These are phyloP conservation scores for Phytophthora constricta DNA, from an alignment of 352 stramenopile genomes.

Conservation along the genomic window DNA sequence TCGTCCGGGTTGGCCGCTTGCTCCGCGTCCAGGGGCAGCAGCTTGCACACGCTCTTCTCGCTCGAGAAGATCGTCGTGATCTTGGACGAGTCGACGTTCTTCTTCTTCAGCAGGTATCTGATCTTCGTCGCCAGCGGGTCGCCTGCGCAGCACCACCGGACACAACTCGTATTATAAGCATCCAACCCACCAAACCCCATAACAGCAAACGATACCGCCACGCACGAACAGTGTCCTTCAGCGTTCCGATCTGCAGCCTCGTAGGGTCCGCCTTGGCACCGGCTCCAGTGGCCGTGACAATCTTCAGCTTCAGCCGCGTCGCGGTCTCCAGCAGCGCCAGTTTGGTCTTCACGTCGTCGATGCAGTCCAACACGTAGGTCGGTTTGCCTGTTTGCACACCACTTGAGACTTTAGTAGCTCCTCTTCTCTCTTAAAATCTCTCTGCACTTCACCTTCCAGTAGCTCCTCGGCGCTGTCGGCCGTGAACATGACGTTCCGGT, in stretches of 20 bases:
- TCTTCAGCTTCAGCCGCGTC: conserved; percentile 73
- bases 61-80: conserved; percentile 94
- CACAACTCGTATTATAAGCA: conserved; percentile 13
- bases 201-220: conserved; percentile 15
- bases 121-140: conserved; percentile 97
- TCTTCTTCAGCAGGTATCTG: conserved; percentile 93
- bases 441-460: conserved; percentile 48
- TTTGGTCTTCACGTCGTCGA: conserved; percentile 99
- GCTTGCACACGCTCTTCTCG: conserved; percentile 96
- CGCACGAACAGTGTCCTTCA: conserved; percentile 92
- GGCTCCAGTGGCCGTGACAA: conserved; percentile 92
- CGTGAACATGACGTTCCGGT: conserved; percentile 92
- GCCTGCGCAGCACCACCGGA: conserved; percentile 32
- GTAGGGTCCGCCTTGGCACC: conserved; percentile 97
- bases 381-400: conserved; percentile 49
- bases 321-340: conserved; percentile 93
- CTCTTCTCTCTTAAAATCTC: not conserved
- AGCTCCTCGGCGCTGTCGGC: conserved; percentile 77
- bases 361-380: conserved; percentile 98
- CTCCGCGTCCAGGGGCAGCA: conserved; percentile 95
- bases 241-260: conserved; percentile 95
- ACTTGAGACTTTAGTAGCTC: not conserved
- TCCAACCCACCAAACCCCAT: conserved; percentile 2
- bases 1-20: conserved; percentile 87
- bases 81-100: conserved; percentile 60